phyloP scores from a whole-genome alignment of 805 yeast species.

The Pichia thaimueangensis region DNA sequence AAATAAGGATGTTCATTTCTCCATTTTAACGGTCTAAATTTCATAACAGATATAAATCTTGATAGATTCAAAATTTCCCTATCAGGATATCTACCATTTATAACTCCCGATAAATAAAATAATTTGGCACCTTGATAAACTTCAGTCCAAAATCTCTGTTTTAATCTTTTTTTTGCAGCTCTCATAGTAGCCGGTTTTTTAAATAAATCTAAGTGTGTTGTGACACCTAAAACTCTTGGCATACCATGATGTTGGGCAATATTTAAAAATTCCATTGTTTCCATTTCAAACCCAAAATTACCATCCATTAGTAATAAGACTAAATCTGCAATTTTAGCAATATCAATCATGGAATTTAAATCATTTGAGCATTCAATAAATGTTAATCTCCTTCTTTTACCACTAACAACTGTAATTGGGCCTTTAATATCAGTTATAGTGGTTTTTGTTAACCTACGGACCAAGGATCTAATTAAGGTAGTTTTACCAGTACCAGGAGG shows the following conservation, averaged over 20 bases:
- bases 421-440: conserved; percentile 84
- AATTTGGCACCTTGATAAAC: conserved; percentile 97
- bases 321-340: conserved; percentile 91
- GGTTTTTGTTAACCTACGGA: conserved; percentile 82
- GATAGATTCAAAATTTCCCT: conserved; percentile 88
- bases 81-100: conserved; percentile 97
- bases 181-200: conserved; percentile 83
- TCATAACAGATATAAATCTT: conserved; percentile 93
- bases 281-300: conserved; percentile 98
- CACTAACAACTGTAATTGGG: conserved; percentile 94
- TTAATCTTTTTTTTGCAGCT: conserved; percentile 84
- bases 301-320: conserved; percentile 90
- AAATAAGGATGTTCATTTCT: conserved; percentile 96
- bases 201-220: conserved; percentile 93
- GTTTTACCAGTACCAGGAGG: conserved; percentile 99
- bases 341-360: conserved; percentile 90
- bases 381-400: conserved; percentile 87
- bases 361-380: conserved; percentile 92
- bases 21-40: conserved; percentile 98
- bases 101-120: conserved; percentile 89
- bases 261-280: conserved; percentile 96
- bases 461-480: conserved; percentile 82
- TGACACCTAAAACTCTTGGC: conserved; percentile 93
- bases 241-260: conserved; percentile 97
- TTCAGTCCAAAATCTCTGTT: conserved; percentile 97